A percentile compares a stretch with the other conserved stretches of the same genome.
These are phyloP conservation scores for Hibiscus trionum DNA, from an alignment of 345 rosid genomes.

Conservation along the genomic window DNA sequence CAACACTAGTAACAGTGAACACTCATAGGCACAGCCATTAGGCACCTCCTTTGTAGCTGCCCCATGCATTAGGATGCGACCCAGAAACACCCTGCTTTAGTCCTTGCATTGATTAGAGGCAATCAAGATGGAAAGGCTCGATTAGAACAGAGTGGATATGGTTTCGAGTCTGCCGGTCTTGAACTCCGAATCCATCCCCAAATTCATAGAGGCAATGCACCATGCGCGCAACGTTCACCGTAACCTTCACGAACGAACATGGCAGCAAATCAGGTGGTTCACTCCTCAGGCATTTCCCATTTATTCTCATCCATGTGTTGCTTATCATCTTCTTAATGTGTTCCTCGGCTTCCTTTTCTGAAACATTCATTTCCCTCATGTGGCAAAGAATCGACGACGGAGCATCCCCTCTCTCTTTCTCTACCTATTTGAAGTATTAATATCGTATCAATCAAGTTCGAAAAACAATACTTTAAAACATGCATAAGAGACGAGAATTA, in stretches of 20 bases:
- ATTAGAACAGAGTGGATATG: constrained; percentile 30
- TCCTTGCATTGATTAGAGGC: not conserved
- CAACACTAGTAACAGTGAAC: too few relatives aligned
- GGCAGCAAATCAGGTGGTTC: constrained; percentile 7
- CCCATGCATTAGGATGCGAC: too few relatives aligned
- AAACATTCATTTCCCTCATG: constrained; percentile 32
- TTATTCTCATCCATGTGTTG: constrained; percentile 34
- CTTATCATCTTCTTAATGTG: constrained; percentile 22
- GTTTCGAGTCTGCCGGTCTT: constrained; percentile 23
- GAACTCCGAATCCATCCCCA: constrained; percentile 44
- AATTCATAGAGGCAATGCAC: constrained; percentile 35
- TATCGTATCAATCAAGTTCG: too few relatives aligned
- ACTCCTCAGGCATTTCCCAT: constrained; percentile 12
- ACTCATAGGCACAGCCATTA: too few relatives aligned
- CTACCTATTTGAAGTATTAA: constrained; percentile 27
- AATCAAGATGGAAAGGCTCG: not conserved
- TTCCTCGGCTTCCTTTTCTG: constrained; percentile 29
- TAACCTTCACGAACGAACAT: constrained; percentile 9
- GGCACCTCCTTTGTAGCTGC: too few relatives aligned
- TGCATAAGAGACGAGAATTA: too few relatives aligned
- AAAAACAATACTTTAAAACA: too few relatives aligned
- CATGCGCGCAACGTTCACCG: constrained; percentile 31
- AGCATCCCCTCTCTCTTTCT: constrained; percentile 47
- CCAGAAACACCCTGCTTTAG: too few relatives aligned
- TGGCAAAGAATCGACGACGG: constrained; percentile 37